Conservation (phyloP, 176 grass and related monocot genomes). For the Tillandsia fasciculata region DNA sequence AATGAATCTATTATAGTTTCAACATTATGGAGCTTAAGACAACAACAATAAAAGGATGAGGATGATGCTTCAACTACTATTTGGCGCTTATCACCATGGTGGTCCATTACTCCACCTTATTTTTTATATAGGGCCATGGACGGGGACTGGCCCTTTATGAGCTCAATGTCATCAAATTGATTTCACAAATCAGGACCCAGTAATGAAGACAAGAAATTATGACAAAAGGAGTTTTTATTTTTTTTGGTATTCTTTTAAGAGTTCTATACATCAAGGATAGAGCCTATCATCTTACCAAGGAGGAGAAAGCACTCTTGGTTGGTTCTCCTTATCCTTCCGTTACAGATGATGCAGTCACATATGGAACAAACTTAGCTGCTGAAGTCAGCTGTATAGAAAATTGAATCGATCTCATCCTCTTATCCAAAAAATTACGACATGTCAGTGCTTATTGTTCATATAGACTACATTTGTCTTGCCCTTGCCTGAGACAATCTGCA, state of each 20-base stretch:
- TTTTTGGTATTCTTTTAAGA: not conserved
- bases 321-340: not conserved
- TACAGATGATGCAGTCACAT: not conserved
- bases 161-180: not conserved
- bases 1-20: too few species aligned
- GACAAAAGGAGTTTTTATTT: not conserved
- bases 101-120: not conserved
- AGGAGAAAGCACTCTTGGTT: not conserved
- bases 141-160: not conserved
- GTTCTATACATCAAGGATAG: not conserved
- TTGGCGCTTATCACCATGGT: not conserved
- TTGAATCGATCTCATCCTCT: not conserved
- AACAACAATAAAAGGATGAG: not conserved
- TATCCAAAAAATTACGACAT: not conserved
- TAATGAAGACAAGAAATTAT: not conserved
- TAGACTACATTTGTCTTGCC: not conserved
- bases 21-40: not conserved
- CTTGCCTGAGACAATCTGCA: not conserved
- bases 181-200: not conserved
- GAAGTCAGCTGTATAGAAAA: not conserved
- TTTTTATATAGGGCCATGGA: not conserved
- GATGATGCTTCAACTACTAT: not conserved
- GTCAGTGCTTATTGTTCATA: not conserved
- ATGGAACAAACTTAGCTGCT: not conserved
- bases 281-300: not conserved